Percentiles rank a stretch among this genome's conserved stretches.
phyloP scores from a whole-genome alignment of 768 basidiomycete species.

The Lentinula detonsa region DNA sequence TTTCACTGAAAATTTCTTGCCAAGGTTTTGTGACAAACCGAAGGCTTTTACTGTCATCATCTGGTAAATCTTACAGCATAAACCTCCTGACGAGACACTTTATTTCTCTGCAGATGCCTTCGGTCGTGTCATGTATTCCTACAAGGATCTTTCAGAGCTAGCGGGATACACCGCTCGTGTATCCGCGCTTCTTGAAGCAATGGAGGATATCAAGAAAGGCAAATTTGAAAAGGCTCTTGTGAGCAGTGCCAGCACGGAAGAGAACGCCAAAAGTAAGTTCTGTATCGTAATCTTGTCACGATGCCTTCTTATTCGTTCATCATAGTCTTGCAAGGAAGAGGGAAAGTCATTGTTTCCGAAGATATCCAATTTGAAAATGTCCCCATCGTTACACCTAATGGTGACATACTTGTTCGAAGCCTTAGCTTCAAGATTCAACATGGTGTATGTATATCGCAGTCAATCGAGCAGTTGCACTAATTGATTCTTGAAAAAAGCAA shows the following conservation, averaged over 20 bases:
- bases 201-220: slow-evolving; percentile 78
- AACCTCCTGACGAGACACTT: neutral
- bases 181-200: slow-evolving; percentile 81
- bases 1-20: neutral
- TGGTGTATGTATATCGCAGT: slow-evolving; percentile 46
- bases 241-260: slow-evolving; percentile 63
- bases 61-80: slow-evolving; percentile 36
- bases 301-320: slow-evolving; percentile 1
- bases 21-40: slow-evolving; percentile 96
- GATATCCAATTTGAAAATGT: slow-evolving; percentile 92
- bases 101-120: slow-evolving; percentile 64
- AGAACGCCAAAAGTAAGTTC: slow-evolving; percentile 66
- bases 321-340: slow-evolving; percentile 73
- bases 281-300: neutral
- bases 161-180: slow-evolving; percentile 95
- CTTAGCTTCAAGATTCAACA: slow-evolving; percentile 87
- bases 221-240: slow-evolving; percentile 88
- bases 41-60: slow-evolving; percentile 80
- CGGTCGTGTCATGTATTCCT: slow-evolving; percentile 94
- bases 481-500: slow-evolving; percentile 59
- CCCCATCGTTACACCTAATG: slow-evolving; percentile 94
- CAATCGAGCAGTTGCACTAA: neutral
- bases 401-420: slow-evolving; percentile 80
- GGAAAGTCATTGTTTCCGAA: slow-evolving; percentile 75
- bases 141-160: slow-evolving; percentile 93